phyloP scores from a whole-genome alignment of 805 yeast species.

The Wickerhamomyces mucosus region DNA sequence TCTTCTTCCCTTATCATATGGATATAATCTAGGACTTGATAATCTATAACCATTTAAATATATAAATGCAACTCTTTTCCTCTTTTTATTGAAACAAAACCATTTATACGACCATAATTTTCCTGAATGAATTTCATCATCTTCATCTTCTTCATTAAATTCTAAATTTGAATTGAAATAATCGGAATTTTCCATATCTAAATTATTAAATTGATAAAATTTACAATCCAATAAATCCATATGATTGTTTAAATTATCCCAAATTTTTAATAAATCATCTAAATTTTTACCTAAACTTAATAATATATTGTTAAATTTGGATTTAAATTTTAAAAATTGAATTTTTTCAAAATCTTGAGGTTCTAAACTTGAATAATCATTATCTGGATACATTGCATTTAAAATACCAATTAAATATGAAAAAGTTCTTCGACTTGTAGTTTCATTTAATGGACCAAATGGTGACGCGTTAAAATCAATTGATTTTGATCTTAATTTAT shows the following conservation, averaged over 20 bases:
- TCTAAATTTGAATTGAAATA: background rate
- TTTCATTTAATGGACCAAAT: constrained; percentile 83
- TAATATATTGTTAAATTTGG: constrained; percentile 69
- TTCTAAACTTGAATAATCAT: constrained; percentile 80
- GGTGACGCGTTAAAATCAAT: constrained; percentile 35
- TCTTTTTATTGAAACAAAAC: constrained; percentile 85
- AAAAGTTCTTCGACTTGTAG: constrained; percentile 82
- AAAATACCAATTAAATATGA: constrained; percentile 85
- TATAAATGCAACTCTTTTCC: constrained; percentile 84
- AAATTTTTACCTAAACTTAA: constrained; percentile 50
- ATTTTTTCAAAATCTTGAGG: constrained; percentile 34
- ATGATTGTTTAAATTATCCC: constrained; percentile 82
- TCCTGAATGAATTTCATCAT: constrained; percentile 14
- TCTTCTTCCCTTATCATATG: constrained; percentile 18
- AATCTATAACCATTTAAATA: constrained; percentile 51
- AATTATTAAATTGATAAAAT: constrained; percentile 51
- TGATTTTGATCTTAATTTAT: background rate
- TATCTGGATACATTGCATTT: constrained; percentile 92
- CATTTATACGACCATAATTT: constrained; percentile 54
- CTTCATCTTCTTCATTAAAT: constrained; percentile 18
- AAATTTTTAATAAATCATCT: constrained; percentile 51
- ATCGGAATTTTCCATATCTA: constrained; percentile 26
- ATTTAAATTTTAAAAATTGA: constrained; percentile 23
- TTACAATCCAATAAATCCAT: constrained; percentile 54
- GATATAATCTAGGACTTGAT: constrained; percentile 28